A percentile compares a stretch with the other conserved stretches of the same genome.
Conservation (phyloP, 495 filamentous ascomycete genomes). For the Xylaria scruposa region DNA sequence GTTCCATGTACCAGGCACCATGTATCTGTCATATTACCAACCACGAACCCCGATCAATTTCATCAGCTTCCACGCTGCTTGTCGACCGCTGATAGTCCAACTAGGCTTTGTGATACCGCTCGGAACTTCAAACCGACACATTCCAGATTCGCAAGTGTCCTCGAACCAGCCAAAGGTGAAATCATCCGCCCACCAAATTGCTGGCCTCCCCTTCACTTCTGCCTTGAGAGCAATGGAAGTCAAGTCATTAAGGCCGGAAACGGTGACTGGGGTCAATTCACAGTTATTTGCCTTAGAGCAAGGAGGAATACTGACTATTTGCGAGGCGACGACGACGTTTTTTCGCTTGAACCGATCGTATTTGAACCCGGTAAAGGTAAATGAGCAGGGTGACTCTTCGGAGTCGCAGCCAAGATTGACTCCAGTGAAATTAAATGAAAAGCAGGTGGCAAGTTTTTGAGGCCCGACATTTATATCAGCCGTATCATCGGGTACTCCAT, state of each 20-base stretch:
- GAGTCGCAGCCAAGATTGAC: constrained; percentile 51
- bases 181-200: constrained; percentile 53
- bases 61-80: constrained; percentile 23
- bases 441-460: constrained; percentile 43
- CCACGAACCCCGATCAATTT: constrained; percentile 29
- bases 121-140: constrained; percentile 47
- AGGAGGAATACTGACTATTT: constrained; percentile 42
- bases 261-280: constrained; percentile 39
- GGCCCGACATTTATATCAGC: constrained; percentile 47
- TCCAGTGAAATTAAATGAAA: constrained; percentile 51
- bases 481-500: constrained; percentile 26
- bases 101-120: constrained; percentile 38
- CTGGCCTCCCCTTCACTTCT: constrained; percentile 36
- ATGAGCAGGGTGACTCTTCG: constrained; percentile 41
- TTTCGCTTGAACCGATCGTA: constrained; percentile 34
- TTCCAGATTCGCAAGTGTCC: constrained; percentile 45
- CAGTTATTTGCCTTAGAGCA: constrained; percentile 43
- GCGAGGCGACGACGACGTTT: constrained; percentile 28
- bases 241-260: constrained; percentile 47
- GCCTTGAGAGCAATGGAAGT: constrained; percentile 48
- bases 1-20: constrained; percentile 15
- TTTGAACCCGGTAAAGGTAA: constrained; percentile 47
- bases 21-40: constrained; percentile 23
- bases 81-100: constrained; percentile 17
- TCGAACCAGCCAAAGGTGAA: constrained; percentile 51